A percentile compares a stretch with the other conserved stretches of the same genome.
These are phyloP conservation scores for Nicotiana rustica DNA, from an alignment of 305 asterid genomes.

Conservation along the genomic window DNA sequence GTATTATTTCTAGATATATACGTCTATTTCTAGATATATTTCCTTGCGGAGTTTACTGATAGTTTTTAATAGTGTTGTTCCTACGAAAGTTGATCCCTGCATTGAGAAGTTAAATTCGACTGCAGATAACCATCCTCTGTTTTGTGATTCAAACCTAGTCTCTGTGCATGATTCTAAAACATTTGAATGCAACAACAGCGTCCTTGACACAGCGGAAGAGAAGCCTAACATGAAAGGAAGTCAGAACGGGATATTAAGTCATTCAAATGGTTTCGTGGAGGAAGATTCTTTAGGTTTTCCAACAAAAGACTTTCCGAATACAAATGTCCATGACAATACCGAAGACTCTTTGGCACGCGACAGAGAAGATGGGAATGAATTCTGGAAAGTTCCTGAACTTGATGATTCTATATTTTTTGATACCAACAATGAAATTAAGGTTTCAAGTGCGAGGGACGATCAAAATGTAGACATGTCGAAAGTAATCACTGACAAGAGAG, in stretches of 20 bases:
- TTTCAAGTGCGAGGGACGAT: constrained; percentile 39
- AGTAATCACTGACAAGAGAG: constrained; percentile 35
- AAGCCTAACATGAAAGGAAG: constrained; percentile 62
- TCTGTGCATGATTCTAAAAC: constrained; percentile 37
- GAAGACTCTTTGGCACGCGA: constrained; percentile 40
- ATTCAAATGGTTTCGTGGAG: constrained; percentile 43
- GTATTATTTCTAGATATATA: no score
- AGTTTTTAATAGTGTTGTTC: constrained; percentile 14
- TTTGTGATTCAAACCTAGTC: constrained; percentile 30
- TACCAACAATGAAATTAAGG: constrained; percentile 32
- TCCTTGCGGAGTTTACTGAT: not conserved
- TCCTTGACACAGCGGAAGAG: constrained; percentile 49
- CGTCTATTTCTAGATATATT: not conserved
- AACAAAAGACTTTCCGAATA: constrained; percentile 37
- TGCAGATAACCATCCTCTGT: constrained; percentile 34
- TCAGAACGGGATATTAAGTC: constrained; percentile 35
- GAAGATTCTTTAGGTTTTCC: constrained; percentile 40
- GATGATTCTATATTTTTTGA: constrained; percentile 39
- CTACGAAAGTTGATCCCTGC: constrained; percentile 18
- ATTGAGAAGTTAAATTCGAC: constrained; percentile 32
- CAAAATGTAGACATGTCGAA: constrained; percentile 28
- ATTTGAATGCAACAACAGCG: constrained; percentile 54
- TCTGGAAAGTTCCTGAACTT: constrained; percentile 44
- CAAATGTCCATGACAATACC: constrained; percentile 44
- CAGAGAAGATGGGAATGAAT: constrained; percentile 39